phyloP scores from a whole-genome alignment of 129 eudicot species.

The Pulicaria dysenterica region DNA sequence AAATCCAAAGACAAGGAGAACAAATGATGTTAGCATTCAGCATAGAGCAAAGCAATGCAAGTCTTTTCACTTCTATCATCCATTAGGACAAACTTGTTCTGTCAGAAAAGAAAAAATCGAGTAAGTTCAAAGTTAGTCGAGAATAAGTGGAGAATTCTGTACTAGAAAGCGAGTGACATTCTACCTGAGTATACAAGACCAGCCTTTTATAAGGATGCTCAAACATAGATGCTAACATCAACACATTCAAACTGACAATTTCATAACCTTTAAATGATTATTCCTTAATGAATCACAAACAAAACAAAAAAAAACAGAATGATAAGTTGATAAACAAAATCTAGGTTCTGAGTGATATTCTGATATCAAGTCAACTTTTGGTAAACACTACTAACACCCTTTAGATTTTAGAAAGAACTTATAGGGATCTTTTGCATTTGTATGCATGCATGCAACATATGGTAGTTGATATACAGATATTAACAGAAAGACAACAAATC shows the following conservation, averaged over 20 bases:
- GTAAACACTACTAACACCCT: background rate
- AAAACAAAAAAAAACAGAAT: background rate
- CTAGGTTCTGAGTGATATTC: background rate
- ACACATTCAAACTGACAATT: background rate
- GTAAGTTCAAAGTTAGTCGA: no score
- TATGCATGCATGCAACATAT: background rate
- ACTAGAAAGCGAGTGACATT: no score
- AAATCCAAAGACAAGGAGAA: background rate
- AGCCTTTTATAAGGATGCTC: background rate
- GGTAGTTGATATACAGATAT: background rate
- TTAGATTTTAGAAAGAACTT: background rate
- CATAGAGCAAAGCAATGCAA: background rate
- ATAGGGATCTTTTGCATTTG: background rate
- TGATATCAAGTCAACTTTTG: conserved; percentile 10
- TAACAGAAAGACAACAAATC: background rate
- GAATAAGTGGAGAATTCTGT: no score
- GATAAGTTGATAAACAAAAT: background rate
- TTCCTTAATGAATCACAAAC: background rate
- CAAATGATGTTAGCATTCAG: conserved; percentile 2
- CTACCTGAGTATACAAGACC: no score
- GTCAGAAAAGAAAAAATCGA: no score
- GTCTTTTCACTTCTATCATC: no score
- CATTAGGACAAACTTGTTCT: no score
- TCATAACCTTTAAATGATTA: conserved; percentile 6
- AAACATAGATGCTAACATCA: background rate